These are phyloP conservation scores for Silene noctiflora DNA, from an alignment of 179 eudicot genomes.

Conservation along the genomic window DNA sequence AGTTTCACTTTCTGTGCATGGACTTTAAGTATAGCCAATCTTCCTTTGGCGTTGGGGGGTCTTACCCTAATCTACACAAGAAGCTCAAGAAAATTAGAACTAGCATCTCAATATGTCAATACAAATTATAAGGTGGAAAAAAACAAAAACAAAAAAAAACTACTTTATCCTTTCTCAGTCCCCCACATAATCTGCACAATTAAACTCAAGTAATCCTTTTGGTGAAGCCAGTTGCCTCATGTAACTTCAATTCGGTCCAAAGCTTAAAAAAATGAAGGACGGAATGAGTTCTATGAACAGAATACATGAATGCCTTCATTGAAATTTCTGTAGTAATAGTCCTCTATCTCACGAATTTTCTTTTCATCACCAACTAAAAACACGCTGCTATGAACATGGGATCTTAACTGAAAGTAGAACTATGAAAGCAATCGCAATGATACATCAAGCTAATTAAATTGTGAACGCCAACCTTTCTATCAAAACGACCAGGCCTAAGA, in stretches of 20 bases:
- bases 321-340: neutral
- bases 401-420: neutral
- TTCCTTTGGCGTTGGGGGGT: slow-evolving; percentile 91
- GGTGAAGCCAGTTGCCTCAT: neutral
- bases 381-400: neutral
- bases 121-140: neutral
- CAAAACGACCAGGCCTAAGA: slow-evolving; percentile 98
- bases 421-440: neutral
- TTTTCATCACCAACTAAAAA: neutral
- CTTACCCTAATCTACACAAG: slow-evolving; percentile 63
- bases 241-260: neutral
- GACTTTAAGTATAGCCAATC: slow-evolving; percentile 78
- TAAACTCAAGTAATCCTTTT: neutral
- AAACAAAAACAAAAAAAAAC: neutral
- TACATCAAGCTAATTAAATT: neutral
- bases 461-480: slow-evolving; percentile 69
- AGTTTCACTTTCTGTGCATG: slow-evolving; percentile 79
- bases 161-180: neutral
- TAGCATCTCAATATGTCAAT: neutral
- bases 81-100: slow-evolving; percentile 11
- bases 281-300: neutral
- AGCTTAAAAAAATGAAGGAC: neutral
- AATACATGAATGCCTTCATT: neutral
- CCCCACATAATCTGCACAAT: neutral
- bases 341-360: neutral